A percentile compares a stretch with the other conserved stretches of the same genome.
Evolutionary conservation across 306 rosid species (phyloP).

Genomic region (Sphenostylis stenocarpa): DNA sequence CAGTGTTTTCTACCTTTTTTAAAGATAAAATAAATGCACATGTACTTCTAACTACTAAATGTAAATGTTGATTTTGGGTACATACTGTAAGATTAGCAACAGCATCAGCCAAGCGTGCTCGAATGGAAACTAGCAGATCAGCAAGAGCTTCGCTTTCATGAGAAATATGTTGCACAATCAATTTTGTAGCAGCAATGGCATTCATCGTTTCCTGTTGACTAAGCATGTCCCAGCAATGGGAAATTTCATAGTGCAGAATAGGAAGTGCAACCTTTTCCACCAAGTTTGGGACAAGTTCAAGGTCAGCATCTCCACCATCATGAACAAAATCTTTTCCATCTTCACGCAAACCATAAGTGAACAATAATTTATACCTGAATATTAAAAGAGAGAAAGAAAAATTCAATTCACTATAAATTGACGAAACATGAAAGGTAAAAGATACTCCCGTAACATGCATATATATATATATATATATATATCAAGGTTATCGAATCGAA

Average conservation of each 20-base stretch:
- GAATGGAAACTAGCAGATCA: slow-evolving; percentile 69
- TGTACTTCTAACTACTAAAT: slow-evolving; percentile 10
- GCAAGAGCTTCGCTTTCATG: slow-evolving; percentile 83
- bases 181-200: slow-evolving; percentile 74
- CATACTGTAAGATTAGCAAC: slow-evolving; percentile 72
- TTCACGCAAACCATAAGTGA: slow-evolving; percentile 67
- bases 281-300: slow-evolving; percentile 83
- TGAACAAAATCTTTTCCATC: slow-evolving; percentile 63
- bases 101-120: slow-evolving; percentile 77
- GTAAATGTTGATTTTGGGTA: background rate
- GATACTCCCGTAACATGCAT: background rate
- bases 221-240: slow-evolving; percentile 90
- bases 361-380: slow-evolving; percentile 57
- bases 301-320: slow-evolving; percentile 84
- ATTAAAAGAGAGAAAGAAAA: background rate
- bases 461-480: no score
- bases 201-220: slow-evolving; percentile 75
- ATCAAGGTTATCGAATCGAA: no score
- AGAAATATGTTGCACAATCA: slow-evolving; percentile 81
- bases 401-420: background rate
- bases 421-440: background rate
- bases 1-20: background rate
- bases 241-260: slow-evolving; percentile 78
- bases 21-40: background rate
- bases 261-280: slow-evolving; percentile 97